Evolutionary conservation across 2,329 filamentous ascomycete species (phyloP).

Genomic region (Malbranchea zuffiana): DNA sequence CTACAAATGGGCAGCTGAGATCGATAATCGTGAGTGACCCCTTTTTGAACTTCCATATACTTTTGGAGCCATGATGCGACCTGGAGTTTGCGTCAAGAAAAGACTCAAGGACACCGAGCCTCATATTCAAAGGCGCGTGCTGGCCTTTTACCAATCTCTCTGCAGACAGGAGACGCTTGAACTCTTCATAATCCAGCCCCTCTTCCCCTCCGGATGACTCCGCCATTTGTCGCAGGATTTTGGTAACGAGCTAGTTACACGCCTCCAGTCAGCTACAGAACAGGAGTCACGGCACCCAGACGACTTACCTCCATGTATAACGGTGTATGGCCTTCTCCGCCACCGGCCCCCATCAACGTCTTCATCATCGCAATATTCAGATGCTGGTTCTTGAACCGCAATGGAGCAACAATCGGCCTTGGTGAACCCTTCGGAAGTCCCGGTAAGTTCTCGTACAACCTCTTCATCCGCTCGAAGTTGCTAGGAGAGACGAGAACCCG

Average conservation of each 20-base stretch:
- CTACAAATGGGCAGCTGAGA: slow-evolving; percentile 61
- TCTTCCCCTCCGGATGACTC: slow-evolving; percentile 24
- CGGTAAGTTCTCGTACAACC: slow-evolving; percentile 33
- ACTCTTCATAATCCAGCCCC: slow-evolving; percentile 32
- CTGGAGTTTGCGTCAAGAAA: too few relatives aligned
- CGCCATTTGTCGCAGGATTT: slow-evolving; percentile 44
- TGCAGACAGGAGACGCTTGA: slow-evolving; percentile 28
- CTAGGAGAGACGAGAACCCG: slow-evolving; percentile 43
- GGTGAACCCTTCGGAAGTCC: slow-evolving; percentile 18
- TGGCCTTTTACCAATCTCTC: slow-evolving; percentile 42
- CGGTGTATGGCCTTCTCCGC: slow-evolving; percentile 31
- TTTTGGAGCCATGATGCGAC: background rate
- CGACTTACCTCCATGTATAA: slow-evolving; percentile 40
- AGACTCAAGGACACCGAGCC: slow-evolving; percentile 52
- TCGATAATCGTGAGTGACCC: slow-evolving; percentile 57
- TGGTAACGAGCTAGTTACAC: slow-evolving; percentile 31
- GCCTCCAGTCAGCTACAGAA: too few relatives aligned
- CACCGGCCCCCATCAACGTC: slow-evolving; percentile 44
- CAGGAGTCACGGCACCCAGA: too few relatives aligned
- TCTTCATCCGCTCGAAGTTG: slow-evolving; percentile 34
- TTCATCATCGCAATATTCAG: slow-evolving; percentile 45
- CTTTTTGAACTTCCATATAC: slow-evolving; percentile 23
- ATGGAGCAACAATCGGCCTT: slow-evolving; percentile 35
- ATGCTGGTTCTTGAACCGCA: slow-evolving; percentile 39
- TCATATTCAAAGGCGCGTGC: slow-evolving; percentile 44